A percentile compares a stretch with the other conserved stretches of the same genome.
Evolutionary conservation across 345 rosid genomes (phyloP).

Genomic region (Gossypium anomalum): DNA sequence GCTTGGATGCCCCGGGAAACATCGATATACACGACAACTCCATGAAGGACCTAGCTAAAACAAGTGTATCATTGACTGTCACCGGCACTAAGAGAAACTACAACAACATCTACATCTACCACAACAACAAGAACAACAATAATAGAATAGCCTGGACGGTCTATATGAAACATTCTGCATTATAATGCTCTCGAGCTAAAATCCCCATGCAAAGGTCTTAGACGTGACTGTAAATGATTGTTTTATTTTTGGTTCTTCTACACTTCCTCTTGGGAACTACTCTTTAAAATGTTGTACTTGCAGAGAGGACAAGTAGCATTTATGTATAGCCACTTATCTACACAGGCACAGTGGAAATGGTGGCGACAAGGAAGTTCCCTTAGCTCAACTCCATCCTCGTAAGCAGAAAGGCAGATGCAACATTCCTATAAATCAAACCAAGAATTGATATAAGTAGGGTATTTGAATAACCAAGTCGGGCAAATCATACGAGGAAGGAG

Average conservation of each 20-base stretch:
- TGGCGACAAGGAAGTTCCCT: conserved; percentile 94
- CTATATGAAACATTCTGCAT: neutral
- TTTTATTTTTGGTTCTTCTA: conserved; percentile 22
- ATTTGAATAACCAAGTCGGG: neutral
- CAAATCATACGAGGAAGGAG: neutral
- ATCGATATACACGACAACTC: conserved; percentile 17
- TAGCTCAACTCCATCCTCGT: conserved; percentile 84
- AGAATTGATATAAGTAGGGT: neutral
- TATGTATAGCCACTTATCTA: conserved; percentile 88
- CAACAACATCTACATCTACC: conserved; percentile 4
- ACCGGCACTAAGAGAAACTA: neutral
- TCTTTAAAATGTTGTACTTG: conserved; percentile 90
- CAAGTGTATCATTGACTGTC: conserved; percentile 15
- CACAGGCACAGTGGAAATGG: conserved; percentile 88
- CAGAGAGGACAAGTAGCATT: conserved; percentile 98
- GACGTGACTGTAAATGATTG: neutral
- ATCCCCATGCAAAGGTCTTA: neutral
- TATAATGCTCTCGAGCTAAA: neutral
- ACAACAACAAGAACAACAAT: conserved; percentile 11
- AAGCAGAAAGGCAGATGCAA: conserved; percentile 85
- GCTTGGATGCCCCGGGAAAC: conserved; percentile 11
- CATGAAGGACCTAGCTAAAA: conserved; percentile 16
- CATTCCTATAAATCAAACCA: conserved; percentile 61
- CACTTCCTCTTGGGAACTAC: conserved; percentile 60
- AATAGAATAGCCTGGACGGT: conserved; percentile 3